Evolutionary conservation across 352 stramenopile species (phyloP).

Genomic region (Phytophthora multivora): DNA sequence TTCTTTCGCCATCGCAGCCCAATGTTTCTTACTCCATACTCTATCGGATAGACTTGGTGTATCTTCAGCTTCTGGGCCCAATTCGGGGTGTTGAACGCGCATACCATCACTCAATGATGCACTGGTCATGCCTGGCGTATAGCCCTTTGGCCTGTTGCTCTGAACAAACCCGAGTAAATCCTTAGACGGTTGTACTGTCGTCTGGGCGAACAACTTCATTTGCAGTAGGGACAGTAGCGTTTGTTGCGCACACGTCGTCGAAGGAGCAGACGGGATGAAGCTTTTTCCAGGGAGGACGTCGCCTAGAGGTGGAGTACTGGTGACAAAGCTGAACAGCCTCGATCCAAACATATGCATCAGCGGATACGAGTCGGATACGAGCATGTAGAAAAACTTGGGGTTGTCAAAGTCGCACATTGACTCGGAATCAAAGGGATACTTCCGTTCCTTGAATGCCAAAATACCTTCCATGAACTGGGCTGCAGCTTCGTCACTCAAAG

Average conservation of each 20-base stretch:
- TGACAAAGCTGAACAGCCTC: slow-evolving; percentile 75
- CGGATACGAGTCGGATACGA: slow-evolving; percentile 77
- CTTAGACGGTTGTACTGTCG: slow-evolving; percentile 43
- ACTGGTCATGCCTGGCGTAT: not conserved
- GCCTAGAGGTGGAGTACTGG: slow-evolving; percentile 50
- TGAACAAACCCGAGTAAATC: slow-evolving; percentile 53
- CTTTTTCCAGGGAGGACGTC: slow-evolving; percentile 49
- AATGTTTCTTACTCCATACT: slow-evolving; percentile 60
- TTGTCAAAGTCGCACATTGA: slow-evolving; percentile 82
- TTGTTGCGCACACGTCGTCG: slow-evolving; percentile 32
- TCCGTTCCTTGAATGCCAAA: slow-evolving; percentile 74
- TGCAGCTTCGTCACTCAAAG: slow-evolving; percentile 57
- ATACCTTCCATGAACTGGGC: slow-evolving; percentile 78
- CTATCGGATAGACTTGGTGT: slow-evolving; percentile 12
- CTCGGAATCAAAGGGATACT: slow-evolving; percentile 76
- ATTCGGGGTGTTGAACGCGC: slow-evolving; percentile 7
- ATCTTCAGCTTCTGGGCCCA: slow-evolving; percentile 19
- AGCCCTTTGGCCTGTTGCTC: slow-evolving; percentile 24
- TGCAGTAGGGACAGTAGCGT: slow-evolving; percentile 53
- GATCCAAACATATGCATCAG: slow-evolving; percentile 79
- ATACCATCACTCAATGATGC: too few species aligned
- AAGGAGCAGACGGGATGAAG: slow-evolving; percentile 62
- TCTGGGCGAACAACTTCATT: slow-evolving; percentile 53
- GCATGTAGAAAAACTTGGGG: slow-evolving; percentile 71
- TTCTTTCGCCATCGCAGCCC: slow-evolving; percentile 40